Percentiles rank a stretch among this genome's conserved stretches.
These are phyloP conservation scores for Rossbeevera mucosa DNA, from an alignment of 768 basidiomycete genomes.

Conservation along the genomic window DNA sequence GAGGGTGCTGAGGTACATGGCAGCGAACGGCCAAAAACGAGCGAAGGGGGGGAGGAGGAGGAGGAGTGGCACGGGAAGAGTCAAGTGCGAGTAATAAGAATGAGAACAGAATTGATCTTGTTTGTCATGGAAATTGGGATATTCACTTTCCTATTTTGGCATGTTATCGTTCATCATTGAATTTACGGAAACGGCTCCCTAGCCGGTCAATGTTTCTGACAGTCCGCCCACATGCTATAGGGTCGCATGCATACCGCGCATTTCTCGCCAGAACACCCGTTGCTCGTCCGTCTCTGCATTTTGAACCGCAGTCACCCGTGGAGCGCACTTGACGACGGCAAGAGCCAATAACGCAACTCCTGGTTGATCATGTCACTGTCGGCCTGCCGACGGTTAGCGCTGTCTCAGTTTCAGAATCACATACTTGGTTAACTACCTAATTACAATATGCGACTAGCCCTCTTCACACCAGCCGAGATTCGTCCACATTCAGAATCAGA, in stretches of 20 bases:
- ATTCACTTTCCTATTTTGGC: neutral
- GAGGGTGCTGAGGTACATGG: slow-evolving; percentile 44
- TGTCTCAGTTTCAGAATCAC: neutral
- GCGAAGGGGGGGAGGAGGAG: neutral
- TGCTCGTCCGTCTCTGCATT: neutral
- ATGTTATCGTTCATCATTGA: neutral
- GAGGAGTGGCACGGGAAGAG: neutral
- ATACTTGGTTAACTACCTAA: neutral
- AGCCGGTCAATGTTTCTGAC: neutral
- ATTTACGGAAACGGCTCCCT: no score
- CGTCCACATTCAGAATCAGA: slow-evolving; percentile 66
- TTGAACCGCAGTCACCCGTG: no score
- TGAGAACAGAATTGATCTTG: neutral
- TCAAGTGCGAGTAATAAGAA: neutral
- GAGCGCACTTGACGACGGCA: neutral
- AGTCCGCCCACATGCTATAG: neutral
- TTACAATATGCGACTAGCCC: neutral
- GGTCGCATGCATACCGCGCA: neutral
- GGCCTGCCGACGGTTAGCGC: neutral
- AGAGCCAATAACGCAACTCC: neutral
- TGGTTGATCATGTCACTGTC: neutral
- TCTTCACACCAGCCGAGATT: slow-evolving; percentile 28
- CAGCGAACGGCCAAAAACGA: slow-evolving; percentile 4
- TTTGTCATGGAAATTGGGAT: neutral
- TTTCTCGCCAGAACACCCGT: neutral